Evolutionary conservation across 176 grass and related monocot species (phyloP).

Genomic region (Tillandsia leiboldiana): DNA sequence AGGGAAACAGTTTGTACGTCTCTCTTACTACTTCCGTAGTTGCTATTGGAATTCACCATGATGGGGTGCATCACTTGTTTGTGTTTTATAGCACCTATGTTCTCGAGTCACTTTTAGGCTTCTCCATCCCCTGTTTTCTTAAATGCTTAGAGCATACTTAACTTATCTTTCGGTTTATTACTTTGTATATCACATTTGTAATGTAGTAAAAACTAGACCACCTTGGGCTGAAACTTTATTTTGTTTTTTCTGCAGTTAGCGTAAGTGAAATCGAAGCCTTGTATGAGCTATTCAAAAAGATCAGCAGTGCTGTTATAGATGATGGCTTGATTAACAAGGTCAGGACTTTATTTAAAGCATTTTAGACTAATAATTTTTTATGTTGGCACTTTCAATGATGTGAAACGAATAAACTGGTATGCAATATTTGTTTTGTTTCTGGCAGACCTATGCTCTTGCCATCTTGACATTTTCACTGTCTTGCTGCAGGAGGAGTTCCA

Average conservation of each 20-base stretch:
- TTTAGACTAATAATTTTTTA: neutral
- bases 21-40: neutral
- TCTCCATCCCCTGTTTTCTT: neutral
- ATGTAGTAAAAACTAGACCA: neutral
- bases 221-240: neutral
- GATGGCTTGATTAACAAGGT: constrained; percentile 90
- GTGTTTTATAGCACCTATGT: no score
- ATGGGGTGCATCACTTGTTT: no score
- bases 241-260: constrained; percentile 38
- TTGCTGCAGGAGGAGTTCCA: constrained; percentile 75
- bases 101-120: neutral
- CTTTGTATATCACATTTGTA: neutral
- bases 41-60: no score
- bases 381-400: neutral
- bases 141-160: neutral
- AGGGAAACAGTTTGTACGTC: constrained; percentile 83
- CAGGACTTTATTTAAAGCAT: neutral
- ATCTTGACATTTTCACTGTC: constrained; percentile 14
- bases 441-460: neutral
- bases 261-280: constrained; percentile 81
- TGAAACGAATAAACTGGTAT: neutral
- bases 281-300: constrained; percentile 85
- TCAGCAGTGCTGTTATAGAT: constrained; percentile 74
- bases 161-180: neutral
- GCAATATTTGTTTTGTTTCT: neutral